phyloP scores from a whole-genome alignment of 2,329 filamentous ascomycete species.

The Talaromyces sp. region DNA sequence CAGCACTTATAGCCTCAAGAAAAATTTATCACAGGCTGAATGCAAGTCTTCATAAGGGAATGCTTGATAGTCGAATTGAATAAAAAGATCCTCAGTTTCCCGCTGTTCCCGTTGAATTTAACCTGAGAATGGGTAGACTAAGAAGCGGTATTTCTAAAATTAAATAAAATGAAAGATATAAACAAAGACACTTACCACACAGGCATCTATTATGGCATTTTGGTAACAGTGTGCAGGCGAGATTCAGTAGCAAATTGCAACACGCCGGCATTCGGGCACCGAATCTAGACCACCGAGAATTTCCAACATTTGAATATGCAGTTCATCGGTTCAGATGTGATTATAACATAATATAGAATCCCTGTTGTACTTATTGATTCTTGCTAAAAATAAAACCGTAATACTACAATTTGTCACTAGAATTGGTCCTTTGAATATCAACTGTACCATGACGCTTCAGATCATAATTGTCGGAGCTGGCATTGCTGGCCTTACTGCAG shows the following conservation, averaged over 20 bases:
- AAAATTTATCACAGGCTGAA: neutral
- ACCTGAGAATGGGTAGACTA: neutral
- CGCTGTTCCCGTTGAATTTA: neutral
- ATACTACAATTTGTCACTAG: neutral
- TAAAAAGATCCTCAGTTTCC: neutral
- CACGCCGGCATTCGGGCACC: neutral
- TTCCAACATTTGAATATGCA: neutral
- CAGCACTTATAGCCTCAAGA: neutral
- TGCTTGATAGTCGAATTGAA: neutral
- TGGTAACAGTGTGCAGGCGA: neutral
- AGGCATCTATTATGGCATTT: neutral
- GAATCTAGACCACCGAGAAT: neutral
- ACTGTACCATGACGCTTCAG: slow-evolving; percentile 16
- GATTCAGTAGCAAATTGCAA: no score
- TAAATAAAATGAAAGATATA: neutral
- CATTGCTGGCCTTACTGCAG: slow-evolving; percentile 27
- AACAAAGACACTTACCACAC: neutral
- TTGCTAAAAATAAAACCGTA: neutral
- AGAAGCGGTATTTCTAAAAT: neutral
- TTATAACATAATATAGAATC: neutral
- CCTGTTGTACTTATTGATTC: neutral
- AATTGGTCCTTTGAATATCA: neutral
- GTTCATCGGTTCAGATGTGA: neutral
- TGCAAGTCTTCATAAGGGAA: neutral
- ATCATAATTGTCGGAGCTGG: slow-evolving; percentile 28